Percentiles rank a stretch among this genome's conserved stretches.
phyloP scores from a whole-genome alignment of 352 stramenopile species.

The Phytophthora colocasiae region DNA sequence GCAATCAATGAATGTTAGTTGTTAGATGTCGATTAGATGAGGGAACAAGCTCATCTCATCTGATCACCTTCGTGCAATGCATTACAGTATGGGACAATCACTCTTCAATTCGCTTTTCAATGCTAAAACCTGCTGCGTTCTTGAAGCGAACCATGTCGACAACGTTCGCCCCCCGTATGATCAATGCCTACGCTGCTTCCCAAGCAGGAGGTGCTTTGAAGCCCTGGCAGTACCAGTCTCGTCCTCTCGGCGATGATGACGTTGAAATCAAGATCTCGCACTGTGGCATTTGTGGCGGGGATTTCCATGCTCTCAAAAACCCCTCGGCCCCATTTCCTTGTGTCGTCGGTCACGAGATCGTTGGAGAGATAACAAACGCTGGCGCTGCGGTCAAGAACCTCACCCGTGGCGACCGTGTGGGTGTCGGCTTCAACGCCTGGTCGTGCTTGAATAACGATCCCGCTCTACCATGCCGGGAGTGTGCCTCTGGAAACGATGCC shows the following conservation, averaged over 20 bases:
- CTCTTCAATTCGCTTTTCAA: not conserved
- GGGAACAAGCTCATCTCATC: not conserved
- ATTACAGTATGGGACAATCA: not conserved
- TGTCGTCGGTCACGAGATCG: conserved; percentile 55
- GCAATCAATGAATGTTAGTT: not conserved
- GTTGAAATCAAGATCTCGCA: conserved; percentile 63
- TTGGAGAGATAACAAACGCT: conserved; percentile 25
- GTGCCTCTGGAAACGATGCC: conserved; percentile 53
- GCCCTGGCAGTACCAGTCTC: conserved; percentile 44
- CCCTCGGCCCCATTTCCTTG: conserved; percentile 34
- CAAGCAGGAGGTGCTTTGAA: conserved; percentile 22
- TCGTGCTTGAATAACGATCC: conserved; percentile 59
- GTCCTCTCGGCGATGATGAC: conserved; percentile 42
- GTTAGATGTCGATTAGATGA: not conserved
- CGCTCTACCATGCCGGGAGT: conserved; percentile 52
- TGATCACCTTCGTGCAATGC: too few relatives aligned
- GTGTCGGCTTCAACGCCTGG: conserved; percentile 73
- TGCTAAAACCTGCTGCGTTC: not conserved
- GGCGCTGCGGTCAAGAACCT: conserved; percentile 42
- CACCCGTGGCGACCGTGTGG: conserved; percentile 67
- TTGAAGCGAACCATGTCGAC: not conserved
- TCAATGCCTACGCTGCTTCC: conserved; percentile 49
- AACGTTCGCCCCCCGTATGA: not conserved
- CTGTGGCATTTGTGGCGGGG: conserved; percentile 56
- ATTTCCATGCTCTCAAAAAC: conserved; percentile 45